A percentile compares a stretch with the other conserved stretches of the same genome.
Conservation (phyloP, 2,329 filamentous ascomycete species). For the Pseudogymnoascus sp. region DNA sequence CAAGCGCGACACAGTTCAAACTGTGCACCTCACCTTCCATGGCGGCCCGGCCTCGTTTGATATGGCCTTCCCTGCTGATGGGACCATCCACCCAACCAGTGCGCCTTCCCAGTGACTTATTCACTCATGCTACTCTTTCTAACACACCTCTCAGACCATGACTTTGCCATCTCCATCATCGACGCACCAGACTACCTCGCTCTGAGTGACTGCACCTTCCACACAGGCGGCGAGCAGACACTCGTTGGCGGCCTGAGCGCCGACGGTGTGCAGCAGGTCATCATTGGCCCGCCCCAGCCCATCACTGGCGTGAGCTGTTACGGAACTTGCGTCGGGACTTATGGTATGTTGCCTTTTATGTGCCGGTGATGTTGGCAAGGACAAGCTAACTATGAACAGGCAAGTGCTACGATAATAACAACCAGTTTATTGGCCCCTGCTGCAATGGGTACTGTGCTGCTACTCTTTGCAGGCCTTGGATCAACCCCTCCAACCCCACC, state of each 20-base stretch:
- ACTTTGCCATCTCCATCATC: constrained; percentile 33
- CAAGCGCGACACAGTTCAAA: background rate
- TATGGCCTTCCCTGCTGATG: constrained; percentile 36
- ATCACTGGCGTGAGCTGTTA: constrained; percentile 36
- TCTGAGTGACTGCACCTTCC: constrained; percentile 35
- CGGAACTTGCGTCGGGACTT: constrained; percentile 35
- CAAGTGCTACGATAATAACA: constrained; percentile 10
- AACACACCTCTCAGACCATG: constrained; percentile 28
- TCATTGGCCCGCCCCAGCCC: constrained; percentile 37
- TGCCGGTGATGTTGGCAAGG: background rate
- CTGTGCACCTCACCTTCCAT: constrained; percentile 33
- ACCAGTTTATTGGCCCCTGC: constrained; percentile 9
- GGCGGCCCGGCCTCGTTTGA: constrained; percentile 34
- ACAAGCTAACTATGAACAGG: background rate
- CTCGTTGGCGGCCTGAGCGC: constrained; percentile 28
- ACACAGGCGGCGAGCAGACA: constrained; percentile 27
- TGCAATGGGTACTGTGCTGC: constrained; percentile 23
- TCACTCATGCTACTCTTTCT: background rate
- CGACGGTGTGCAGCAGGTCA: constrained; percentile 27
- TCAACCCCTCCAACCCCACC: background rate
- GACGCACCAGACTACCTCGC: constrained; percentile 37
- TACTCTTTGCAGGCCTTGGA: constrained; percentile 9
- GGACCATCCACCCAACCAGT: constrained; percentile 32
- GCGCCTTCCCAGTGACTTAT: constrained; percentile 10
- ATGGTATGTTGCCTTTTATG: constrained; percentile 24